Evolutionary conservation across 176 grass and related monocot species (phyloP), one percentile per base, ranked within the genome.

Genomic region (Zea luxurians): DNA sequence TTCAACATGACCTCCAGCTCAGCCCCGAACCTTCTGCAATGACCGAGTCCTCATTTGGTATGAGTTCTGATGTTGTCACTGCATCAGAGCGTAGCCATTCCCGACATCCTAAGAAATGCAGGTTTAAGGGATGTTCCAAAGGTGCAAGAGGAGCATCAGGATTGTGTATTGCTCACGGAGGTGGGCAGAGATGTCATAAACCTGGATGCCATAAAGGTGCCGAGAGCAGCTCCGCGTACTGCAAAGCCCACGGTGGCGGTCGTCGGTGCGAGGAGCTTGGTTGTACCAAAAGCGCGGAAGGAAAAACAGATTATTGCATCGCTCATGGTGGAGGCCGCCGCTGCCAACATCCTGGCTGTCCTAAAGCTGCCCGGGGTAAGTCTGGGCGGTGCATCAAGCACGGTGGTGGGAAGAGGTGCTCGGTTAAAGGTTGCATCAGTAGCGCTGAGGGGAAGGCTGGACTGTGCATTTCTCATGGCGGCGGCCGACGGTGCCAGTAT

Each of bases 281-380:
- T 64, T 91, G 89, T 62, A 91, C 89, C 37, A 91, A 91, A 70
- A 91, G 89, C 50, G 89, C 89, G 0, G 89, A 91, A 64, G 85
- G 89, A 6, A 91, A 88, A 79, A 91, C 89, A n/a, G 85, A 91
- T 64, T 91, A 78, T 80, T 91, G 89, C 40, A 91, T 91, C 8
- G 85, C 89, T 71, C 89, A 91, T 64, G 89, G 89, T 21, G 89
- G 89, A 63, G 89, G 89, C 16, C 63, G 18, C 21, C 89, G 89
- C 7, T 91, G 89, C 13, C 82, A 80, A 59, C 70, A 91, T 79
- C 27, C 52, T 78, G 82, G 58, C 34, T 91, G 89, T 74, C 82
- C 78, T 68, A 91, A 91, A 78, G 89, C 89, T 58, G 89, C 89
- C 41, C 89, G 89, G 10, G 89, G 89, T 43, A 91, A 82, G 58